These are phyloP conservation scores for Malus hybrid DNA, from an alignment of 331 rosid genomes.

Conservation along the genomic window DNA sequence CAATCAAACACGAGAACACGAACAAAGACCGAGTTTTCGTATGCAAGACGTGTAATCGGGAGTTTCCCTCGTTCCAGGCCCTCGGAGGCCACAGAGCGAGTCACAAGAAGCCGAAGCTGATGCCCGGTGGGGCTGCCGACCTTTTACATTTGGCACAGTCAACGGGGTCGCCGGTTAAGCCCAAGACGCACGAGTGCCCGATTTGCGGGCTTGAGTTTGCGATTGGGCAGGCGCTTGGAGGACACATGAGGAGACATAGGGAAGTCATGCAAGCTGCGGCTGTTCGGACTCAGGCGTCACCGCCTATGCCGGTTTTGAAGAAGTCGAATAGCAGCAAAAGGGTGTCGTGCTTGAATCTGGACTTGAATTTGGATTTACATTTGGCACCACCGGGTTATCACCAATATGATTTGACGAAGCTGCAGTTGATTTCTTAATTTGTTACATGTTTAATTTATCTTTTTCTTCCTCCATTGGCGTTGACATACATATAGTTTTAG, in stretches of 20 bases:
- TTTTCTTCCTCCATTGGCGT: background rate
- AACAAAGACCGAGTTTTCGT: background rate
- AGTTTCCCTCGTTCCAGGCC: conserved; percentile 73
- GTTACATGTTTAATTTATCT: background rate
- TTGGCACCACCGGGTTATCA: conserved; percentile 36
- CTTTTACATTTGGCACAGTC: background rate
- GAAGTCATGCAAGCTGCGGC: background rate
- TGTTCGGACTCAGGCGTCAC: background rate
- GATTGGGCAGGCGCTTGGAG: conserved; percentile 83
- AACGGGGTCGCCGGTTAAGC: conserved; percentile 16
- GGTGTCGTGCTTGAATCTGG: conserved; percentile 21
- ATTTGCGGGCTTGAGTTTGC: conserved; percentile 63
- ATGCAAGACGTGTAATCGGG: conserved; percentile 47
- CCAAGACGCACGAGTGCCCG: conserved; percentile 50
- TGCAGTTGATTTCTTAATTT: conserved; percentile 21
- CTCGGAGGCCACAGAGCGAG: conserved; percentile 90
- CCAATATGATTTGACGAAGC: conserved; percentile 23
- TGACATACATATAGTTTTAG: background rate
- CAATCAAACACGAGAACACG: background rate
- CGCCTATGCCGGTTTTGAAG: conserved; percentile 26
- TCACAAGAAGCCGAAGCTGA: conserved; percentile 54
- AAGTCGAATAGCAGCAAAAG: conserved; percentile 21
- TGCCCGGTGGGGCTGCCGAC: conserved; percentile 1
- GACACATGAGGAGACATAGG: conserved; percentile 88
- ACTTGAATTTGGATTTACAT: conserved; percentile 15